These are phyloP conservation scores for Aaosphaeria pasadenensis DNA, from an alignment of 2,329 filamentous ascomycete genomes.

Conservation along the genomic window DNA sequence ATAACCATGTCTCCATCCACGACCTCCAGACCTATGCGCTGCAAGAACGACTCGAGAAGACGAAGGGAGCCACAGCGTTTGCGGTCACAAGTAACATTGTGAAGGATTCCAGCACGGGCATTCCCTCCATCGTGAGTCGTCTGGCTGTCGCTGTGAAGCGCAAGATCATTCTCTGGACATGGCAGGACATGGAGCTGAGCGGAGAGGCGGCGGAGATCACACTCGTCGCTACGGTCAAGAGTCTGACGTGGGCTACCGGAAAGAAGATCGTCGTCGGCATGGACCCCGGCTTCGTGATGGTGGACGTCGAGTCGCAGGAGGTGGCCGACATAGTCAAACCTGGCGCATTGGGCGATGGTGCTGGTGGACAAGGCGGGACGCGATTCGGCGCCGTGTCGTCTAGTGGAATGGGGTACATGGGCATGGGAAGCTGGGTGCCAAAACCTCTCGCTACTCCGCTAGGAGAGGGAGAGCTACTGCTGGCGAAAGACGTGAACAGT, in stretches of 20 bases:
- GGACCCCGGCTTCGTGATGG: conserved; percentile 85
- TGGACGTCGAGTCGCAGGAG: conserved; percentile 74
- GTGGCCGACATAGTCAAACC: conserved; percentile 77
- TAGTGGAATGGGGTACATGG: conserved; percentile 94
- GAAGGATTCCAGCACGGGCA: conserved; percentile 79
- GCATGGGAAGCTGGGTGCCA: conserved; percentile 85
- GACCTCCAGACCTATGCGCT: conserved; percentile 82
- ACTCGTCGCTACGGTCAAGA: conserved; percentile 79
- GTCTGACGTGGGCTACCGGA: conserved; percentile 85
- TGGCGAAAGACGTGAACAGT: conserved; percentile 98
- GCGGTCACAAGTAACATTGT: conserved; percentile 95
- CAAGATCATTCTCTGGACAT: conserved; percentile 85
- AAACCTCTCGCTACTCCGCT: conserved; percentile 84
- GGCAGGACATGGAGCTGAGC: conserved; percentile 89
- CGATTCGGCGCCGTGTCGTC: conserved; percentile 81
- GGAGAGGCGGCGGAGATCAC: conserved; percentile 72
- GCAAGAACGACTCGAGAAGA: conserved; percentile 75
- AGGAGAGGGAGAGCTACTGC: conserved; percentile 76
- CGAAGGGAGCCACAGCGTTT: conserved; percentile 85
- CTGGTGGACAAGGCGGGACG: conserved; percentile 61
- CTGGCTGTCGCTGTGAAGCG: conserved; percentile 92
- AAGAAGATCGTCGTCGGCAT: conserved; percentile 86
- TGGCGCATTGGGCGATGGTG: conserved; percentile 62
- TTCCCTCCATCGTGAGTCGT: conserved; percentile 88
- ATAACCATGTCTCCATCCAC: conserved; percentile 84